Evolutionary conservation across 1,284 basidiomycete species (phyloP).

Genomic region (Mycosarcoma mackinlayi): DNA sequence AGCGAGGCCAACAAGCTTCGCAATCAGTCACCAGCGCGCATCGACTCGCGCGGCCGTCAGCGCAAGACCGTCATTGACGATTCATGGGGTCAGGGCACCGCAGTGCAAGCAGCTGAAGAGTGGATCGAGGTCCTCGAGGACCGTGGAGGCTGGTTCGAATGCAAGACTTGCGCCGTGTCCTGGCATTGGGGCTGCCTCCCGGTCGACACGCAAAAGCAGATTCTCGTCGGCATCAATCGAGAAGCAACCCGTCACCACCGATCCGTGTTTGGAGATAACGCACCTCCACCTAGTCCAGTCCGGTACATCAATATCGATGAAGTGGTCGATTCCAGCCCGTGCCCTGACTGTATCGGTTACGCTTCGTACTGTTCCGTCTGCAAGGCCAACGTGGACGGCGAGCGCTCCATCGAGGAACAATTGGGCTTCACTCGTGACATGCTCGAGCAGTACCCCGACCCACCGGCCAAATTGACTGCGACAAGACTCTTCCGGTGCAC

Average conservation of each 20-base stretch:
- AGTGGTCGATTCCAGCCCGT: conserved; percentile 30
- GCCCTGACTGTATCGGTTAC: conserved; percentile 40
- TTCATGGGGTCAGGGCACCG: conserved; percentile 12
- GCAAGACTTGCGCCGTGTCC: conserved; percentile 44
- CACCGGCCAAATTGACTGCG: conserved; percentile 18
- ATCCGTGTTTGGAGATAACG: conserved; percentile 17
- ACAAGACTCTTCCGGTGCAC: conserved; percentile 49
- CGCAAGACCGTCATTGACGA: conserved; percentile 35
- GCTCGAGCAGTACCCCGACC: conserved; percentile 21
- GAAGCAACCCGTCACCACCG: conserved; percentile 19
- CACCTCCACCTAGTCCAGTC: conserved; percentile 18
- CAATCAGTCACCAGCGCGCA: conserved; percentile 21
- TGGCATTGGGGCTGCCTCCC: conserved; percentile 55
- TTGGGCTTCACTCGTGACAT: conserved; percentile 23
- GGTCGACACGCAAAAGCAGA: conserved; percentile 20
- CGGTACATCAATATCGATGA: conserved; percentile 35
- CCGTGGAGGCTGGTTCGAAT: conserved; percentile 54
- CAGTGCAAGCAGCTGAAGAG: conserved; percentile 36
- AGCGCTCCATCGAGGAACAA: conserved; percentile 22
- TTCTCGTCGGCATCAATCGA: conserved; percentile 39
- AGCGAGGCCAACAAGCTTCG: conserved; percentile 31
- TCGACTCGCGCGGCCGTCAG: conserved; percentile 28
- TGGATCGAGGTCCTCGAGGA: conserved; percentile 43
- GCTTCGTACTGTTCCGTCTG: conserved; percentile 46
- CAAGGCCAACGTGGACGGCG: conserved; percentile 27